Base-by-base conservation (phyloP, 2,329 filamentous ascomycete genomes). In the Clonostachys sp. region DNA sequence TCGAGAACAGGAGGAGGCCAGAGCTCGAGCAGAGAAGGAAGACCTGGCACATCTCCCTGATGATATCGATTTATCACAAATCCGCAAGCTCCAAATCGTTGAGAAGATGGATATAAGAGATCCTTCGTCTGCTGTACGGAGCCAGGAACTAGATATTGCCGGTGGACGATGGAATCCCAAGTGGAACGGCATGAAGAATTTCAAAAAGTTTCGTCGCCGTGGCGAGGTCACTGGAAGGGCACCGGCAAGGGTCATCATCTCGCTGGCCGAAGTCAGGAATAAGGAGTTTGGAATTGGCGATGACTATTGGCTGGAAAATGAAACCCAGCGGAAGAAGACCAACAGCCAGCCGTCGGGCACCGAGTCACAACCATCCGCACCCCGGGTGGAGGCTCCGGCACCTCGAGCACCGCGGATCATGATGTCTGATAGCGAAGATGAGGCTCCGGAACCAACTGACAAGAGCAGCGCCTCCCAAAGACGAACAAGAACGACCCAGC, bases 111-210 rank as follows among this genome's bases (percentile, higher is more conserved):
- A 86, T 9, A 62, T 96, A 0, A 41, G 48, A 14, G 44, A 42
- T 12, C 41, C 44, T 3, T 36, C 10, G 9, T 34, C 12, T 16
- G 33, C 14, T 10, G 43, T 40, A 14, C 61, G 54, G 47, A 64
- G 55, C 51, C 54, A 57, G 51, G 80, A 84, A n/a, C 67, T 73
- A 48, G 75, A 79, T 17, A 63, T 75, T 41, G 72, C 68, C 2
- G 71, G 73, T 41, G 74, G 76, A 6, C 77, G 89, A 39, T 96
- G 92, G 91, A 81, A 96, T 54, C 83, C 89, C 1, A 77, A 77
- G 38, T 99, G 94, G 94, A 95, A 96, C 61, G 94, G 92, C 1
- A 79, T 92, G 41, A 92, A 90, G 66, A 97, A 99, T 61, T 99
- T 96, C 71, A 99, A 99, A 65, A 87, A 83, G 57, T 99, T 99